Conservation (phyloP, 2,329 filamentous ascomycete genomes). For the Chaetomiaceae sp. region DNA sequence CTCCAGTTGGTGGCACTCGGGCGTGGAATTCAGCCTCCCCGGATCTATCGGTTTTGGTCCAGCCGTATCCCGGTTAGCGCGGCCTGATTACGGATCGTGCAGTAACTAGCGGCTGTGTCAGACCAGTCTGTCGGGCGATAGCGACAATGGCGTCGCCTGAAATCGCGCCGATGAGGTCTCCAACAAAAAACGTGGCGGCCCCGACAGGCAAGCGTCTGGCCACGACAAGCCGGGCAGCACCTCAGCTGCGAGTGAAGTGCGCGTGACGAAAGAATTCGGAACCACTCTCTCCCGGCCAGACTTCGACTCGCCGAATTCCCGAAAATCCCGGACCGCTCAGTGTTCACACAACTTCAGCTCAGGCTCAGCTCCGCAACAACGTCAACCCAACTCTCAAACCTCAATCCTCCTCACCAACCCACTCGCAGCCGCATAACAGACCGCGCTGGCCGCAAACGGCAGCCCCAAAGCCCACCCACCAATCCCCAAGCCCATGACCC, state of each 20-base stretch:
- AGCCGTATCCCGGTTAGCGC: not conserved
- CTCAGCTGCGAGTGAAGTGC: not conserved
- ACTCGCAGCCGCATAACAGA: slow-evolving; percentile 35
- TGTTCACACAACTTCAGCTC: not conserved
- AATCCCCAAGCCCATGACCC: slow-evolving; percentile 42
- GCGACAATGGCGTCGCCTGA: not conserved
- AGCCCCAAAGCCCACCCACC: slow-evolving; percentile 36
- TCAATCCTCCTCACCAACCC: slow-evolving; percentile 18
- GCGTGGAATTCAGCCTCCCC: not conserved
- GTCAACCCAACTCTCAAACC: no score
- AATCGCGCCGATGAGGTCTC: no score
- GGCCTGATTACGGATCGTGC: not conserved
- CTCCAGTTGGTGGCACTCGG: not conserved
- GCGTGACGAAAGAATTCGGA: no score
- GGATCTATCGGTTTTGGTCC: not conserved
- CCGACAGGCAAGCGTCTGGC: not conserved
- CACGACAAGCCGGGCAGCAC: not conserved
- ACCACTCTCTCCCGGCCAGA: no score
- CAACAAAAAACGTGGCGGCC: not conserved
- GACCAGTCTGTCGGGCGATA: not conserved
- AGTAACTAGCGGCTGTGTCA: not conserved
- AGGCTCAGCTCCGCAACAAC: no score
- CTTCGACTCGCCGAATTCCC: no score
- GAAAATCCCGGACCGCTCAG: no score
- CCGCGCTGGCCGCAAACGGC: slow-evolving; percentile 40